These are phyloP conservation scores for Gilbertella persicaria DNA, from an alignment of 371 early-diverging fungal genomes.

Conservation along the genomic window DNA sequence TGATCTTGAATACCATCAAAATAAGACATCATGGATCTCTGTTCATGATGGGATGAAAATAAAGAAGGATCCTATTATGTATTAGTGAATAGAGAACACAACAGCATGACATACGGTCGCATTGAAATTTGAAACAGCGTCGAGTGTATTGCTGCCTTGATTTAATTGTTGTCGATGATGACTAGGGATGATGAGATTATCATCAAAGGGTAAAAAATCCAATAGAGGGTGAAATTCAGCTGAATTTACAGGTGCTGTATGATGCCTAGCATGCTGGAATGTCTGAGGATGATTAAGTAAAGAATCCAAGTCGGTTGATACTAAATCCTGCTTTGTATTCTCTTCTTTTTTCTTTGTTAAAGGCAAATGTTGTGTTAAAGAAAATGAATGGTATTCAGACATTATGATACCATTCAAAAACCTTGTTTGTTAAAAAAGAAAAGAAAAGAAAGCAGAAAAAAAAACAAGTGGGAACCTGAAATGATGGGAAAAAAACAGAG, in stretches of 20 bases:
- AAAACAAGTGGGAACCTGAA: conserved; percentile 18
- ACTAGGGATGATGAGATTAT: no score
- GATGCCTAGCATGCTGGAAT: background rate
- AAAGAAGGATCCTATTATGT: no score
- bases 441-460: conserved; percentile 1
- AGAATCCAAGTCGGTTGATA: conserved; percentile 4
- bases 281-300: conserved; percentile 1
- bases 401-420: conserved; percentile 1
- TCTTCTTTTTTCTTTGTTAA: background rate
- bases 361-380: conserved; percentile 10
- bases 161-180: no score
- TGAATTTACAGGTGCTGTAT: conserved; percentile 1
- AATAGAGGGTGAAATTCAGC: conserved; percentile 9
- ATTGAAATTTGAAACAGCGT: no score
- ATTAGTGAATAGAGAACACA: no score
- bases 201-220: conserved; percentile 16
- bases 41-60: no score
- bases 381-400: conserved; percentile 24
- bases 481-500: conserved; percentile 23
- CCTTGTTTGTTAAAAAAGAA: background rate
- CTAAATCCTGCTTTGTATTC: background rate
- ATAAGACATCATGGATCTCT: conserved; percentile 14
- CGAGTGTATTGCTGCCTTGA: background rate
- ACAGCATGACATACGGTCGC: no score
- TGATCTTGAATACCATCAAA: conserved; percentile 15